Percentiles rank a stretch among this genome's conserved stretches.
Conservation (phyloP, 129 eudicot species). For the Tanacetum coccineum region DNA sequence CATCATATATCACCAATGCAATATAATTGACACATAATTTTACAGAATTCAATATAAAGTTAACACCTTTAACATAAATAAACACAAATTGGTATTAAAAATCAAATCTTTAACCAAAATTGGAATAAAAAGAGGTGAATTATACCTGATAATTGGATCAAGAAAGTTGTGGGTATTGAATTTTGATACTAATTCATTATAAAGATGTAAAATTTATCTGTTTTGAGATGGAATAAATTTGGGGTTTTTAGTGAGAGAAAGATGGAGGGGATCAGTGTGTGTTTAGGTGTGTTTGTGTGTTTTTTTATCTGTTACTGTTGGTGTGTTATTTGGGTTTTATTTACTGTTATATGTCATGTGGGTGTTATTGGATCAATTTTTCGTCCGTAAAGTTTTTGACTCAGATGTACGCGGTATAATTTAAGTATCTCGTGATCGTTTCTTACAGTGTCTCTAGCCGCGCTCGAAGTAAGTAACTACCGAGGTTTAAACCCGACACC, state of each 20-base stretch:
- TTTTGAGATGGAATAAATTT: conserved; percentile 14
- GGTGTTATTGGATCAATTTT: no score
- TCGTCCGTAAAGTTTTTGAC: neutral
- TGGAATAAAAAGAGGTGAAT: neutral
- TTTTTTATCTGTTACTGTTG: neutral
- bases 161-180: neutral
- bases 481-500: no score
- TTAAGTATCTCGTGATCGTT: no score
- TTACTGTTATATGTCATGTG: no score
- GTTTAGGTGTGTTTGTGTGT: conserved; percentile 5
- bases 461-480: no score
- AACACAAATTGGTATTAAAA: conserved; percentile 5
- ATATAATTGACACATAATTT: conserved; percentile 11
- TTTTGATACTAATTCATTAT: conserved; percentile 4
- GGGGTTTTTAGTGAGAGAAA: conserved; percentile 36
- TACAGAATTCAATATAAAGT: conserved; percentile 5
- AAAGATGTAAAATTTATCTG: conserved; percentile 17
- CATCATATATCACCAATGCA: conserved; percentile 29
- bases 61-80: conserved; percentile 10
- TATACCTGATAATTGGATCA: conserved; percentile 31
- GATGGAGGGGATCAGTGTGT: conserved; percentile 20
- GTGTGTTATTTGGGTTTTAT: conserved; percentile 7
- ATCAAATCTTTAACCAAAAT: neutral
- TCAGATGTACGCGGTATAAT: neutral
- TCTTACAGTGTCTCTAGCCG: no score